Percentiles rank a stretch among this genome's conserved stretches.
Conservation (phyloP, 805 yeast genomes). For the Brettanomyces custersianus region DNA sequence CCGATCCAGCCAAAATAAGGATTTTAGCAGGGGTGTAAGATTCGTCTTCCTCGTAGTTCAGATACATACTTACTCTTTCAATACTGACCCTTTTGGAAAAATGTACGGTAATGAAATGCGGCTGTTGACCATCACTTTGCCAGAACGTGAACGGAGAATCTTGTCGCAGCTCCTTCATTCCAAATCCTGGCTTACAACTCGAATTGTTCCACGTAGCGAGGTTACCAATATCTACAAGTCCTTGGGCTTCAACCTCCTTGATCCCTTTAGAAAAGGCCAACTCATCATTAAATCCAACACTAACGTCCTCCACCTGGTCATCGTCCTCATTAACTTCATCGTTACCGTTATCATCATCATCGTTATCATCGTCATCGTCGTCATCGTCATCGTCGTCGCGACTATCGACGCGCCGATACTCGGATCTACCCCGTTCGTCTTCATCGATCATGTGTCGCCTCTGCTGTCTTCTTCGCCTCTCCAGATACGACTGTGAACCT, state of each 20-base stretch:
- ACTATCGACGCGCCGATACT: not conserved
- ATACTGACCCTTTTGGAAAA: constrained; percentile 71
- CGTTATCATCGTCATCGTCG: constrained; percentile 1
- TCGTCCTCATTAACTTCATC: constrained; percentile 6
- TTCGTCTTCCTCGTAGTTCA: constrained; percentile 70
- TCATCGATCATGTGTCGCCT: not conserved
- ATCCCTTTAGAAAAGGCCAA: constrained; percentile 30
- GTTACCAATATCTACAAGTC: constrained; percentile 67
- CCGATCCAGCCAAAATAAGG: constrained; percentile 62
- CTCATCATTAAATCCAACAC: constrained; percentile 8
- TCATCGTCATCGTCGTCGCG: constrained; percentile 6
- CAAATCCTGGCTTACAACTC: constrained; percentile 63
- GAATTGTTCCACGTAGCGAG: constrained; percentile 82
- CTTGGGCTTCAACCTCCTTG: constrained; percentile 45
- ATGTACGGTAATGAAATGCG: constrained; percentile 72
- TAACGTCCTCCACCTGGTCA: not conserved
- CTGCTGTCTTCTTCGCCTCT: not conserved
- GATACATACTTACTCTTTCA: constrained; percentile 59
- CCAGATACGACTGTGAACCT: no score
- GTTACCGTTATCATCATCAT: constrained; percentile 2
- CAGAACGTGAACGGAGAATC: constrained; percentile 69
- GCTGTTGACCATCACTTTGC: constrained; percentile 94
- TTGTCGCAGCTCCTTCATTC: constrained; percentile 62
- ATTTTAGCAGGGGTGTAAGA: constrained; percentile 83
- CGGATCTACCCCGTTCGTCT: not conserved